Conservation (phyloP, 805 yeast genomes). For the Sporopachydermia quercuum region DNA sequence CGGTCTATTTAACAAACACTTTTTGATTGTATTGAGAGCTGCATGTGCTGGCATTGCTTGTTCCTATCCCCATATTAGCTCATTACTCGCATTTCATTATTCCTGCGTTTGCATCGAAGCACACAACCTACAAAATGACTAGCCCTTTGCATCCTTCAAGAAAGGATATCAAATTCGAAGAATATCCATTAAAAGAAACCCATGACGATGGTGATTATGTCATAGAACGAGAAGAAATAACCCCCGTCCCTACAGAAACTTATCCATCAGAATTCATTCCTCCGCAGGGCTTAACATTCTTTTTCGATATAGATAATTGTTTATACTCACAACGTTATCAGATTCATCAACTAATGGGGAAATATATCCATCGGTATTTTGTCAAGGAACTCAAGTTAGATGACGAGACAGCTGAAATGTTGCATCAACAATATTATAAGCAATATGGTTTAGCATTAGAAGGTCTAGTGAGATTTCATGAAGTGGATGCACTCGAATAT, state of each 20-base stretch:
- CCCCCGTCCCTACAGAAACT: not conserved
- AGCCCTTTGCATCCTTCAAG: too few relatives aligned
- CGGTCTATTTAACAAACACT: too few relatives aligned
- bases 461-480: conserved; percentile 52
- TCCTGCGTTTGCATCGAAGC: too few relatives aligned
- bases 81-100: too few relatives aligned
- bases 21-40: too few relatives aligned
- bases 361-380: conserved; percentile 70
- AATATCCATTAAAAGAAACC: not conserved
- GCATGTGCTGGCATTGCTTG: too few relatives aligned
- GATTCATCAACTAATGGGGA: conserved; percentile 82
- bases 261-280: not conserved
- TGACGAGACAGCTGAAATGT: conserved; percentile 57
- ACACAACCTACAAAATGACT: too few relatives aligned
- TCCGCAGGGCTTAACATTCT: conserved; percentile 27
- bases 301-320: conserved; percentile 91
- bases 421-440: conserved; percentile 65
- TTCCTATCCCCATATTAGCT: too few relatives aligned
- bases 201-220: conserved; percentile 1
- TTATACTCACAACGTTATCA: conserved; percentile 59
- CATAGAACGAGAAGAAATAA: not conserved
- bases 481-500: conserved; percentile 78
- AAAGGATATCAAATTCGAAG: not conserved
- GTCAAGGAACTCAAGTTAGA: conserved; percentile 42
- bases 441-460: conserved; percentile 89